Evolutionary conservation across 2,329 filamentous ascomycete genomes (phyloP), one percentile per base, ranked within the genome.

Genomic region (Alternaria brassicae): DNA sequence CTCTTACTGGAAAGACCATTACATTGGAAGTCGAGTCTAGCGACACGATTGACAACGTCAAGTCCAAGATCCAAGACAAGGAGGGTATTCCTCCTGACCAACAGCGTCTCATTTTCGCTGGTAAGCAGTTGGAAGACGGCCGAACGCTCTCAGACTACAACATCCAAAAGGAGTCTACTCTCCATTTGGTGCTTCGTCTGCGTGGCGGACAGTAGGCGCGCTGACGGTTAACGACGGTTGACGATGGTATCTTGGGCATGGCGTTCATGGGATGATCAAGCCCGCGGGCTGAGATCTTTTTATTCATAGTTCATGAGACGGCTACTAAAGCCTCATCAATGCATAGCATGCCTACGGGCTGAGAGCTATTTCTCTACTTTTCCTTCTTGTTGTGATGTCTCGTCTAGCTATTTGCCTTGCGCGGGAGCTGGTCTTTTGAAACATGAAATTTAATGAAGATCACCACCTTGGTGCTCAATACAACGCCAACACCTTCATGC

Each of bases 71-170:
- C 40, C 86, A 89, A 75, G 74, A 76, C 32, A 89, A 89, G 80
- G 87, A 89, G 81, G 93, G 93, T 23, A 97, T 97, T 54, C 93
- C 93, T 1, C 93, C 93, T 2, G 93, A 97, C 79, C 93, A 97
- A 80, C 93, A 97, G 81, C 92, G 93, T 72, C 82, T 97, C 12
- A 96, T 97, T 76, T 96, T 96, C 65, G 92, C 93, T 47, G 93
- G 93, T 60, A 97, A 97, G 87, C 92, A 97, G 80, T 82, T 97
- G 1, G 92, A 97, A 78, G 93, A 97, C 70, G 93, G 93, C 48
- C 91, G 93, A 21, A 97, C 93, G 0, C 84, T 97, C 0, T 90
- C 88, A 50, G 94, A 97, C 78, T 97, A 97, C 88, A 97, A 97
- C 83, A 97, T 97, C 45, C 94, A 98, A 80, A 86, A 87, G 83